Conservation (phyloP, 2,329 filamentous ascomycete species). For the Cytospora paraplurivora region DNA sequence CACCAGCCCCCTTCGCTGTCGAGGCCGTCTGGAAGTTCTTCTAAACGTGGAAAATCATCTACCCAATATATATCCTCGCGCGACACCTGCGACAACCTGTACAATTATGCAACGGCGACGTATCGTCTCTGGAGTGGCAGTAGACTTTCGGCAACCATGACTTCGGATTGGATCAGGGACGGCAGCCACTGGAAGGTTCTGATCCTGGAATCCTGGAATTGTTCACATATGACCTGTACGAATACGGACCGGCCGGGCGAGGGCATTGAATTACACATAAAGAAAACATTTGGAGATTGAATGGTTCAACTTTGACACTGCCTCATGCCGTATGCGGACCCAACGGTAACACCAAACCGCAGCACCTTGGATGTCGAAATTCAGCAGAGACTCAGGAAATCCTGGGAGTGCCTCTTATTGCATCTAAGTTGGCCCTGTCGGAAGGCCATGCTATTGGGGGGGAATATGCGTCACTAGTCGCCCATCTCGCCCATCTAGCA, state of each 20-base stretch:
- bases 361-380: background rate
- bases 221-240: background rate
- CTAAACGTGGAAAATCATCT: slow-evolving; percentile 29
- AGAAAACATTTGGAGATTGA: background rate
- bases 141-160: slow-evolving; percentile 6
- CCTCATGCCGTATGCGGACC: background rate
- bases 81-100: background rate
- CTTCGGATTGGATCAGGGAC: slow-evolving; percentile 11
- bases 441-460: background rate
- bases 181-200: background rate
- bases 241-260: background rate
- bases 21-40: slow-evolving; percentile 46
- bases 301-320: background rate
- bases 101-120: slow-evolving; percentile 8
- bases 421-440: background rate
- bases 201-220: background rate
- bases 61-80: background rate
- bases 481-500: background rate
- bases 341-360: background rate
- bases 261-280: background rate
- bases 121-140: slow-evolving; percentile 9
- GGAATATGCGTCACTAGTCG: background rate
- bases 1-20: slow-evolving; percentile 60
- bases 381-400: background rate
- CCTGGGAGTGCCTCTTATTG: background rate